These are phyloP conservation scores for Hibiscus syriacus DNA, from an alignment of 345 rosid genomes.

Conservation along the genomic window DNA sequence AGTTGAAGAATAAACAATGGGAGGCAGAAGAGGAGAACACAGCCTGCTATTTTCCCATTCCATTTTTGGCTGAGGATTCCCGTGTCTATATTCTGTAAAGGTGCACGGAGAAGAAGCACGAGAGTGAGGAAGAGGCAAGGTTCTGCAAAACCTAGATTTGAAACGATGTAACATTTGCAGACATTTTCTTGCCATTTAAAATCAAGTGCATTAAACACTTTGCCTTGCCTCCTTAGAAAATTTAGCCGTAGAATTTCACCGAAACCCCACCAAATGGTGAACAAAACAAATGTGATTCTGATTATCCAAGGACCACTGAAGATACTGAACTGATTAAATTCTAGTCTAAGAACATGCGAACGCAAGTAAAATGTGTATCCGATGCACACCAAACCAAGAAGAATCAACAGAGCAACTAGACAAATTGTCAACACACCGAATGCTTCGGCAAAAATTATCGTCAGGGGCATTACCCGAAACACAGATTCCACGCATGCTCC, in stretches of 20 bases:
- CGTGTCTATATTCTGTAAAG: conserved; percentile 63
- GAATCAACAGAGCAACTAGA: conserved; percentile 65
- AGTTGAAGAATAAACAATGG: conserved; percentile 87
- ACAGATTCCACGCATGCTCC: conserved; percentile 98
- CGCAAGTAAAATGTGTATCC: conserved; percentile 75
- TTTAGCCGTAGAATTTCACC: conserved; percentile 78
- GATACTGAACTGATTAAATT: conserved; percentile 48
- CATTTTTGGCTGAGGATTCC: conserved; percentile 65
- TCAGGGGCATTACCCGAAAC: conserved; percentile 99
- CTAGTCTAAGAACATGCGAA: conserved; percentile 52
- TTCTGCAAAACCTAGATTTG: conserved; percentile 96
- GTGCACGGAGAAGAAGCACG: conserved; percentile 80
- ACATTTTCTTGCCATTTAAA: conserved; percentile 75
- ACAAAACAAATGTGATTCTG: conserved; percentile 55
- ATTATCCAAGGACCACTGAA: conserved; percentile 92
- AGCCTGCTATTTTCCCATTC: conserved; percentile 66
- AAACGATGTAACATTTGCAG: conserved; percentile 86
- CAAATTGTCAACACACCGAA: conserved; percentile 95
- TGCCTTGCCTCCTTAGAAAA: conserved; percentile 60
- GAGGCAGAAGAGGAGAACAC: conserved; percentile 60
- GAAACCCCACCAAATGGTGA: conserved; percentile 81
- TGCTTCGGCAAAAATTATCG: conserved; percentile 84
- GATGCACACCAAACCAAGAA: conserved; percentile 77
- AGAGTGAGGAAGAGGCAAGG: conserved; percentile 90
- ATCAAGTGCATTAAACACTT: conserved; percentile 44